phyloP scores from a whole-genome alignment of 768 basidiomycete species.

The Crucibulum laeve region DNA sequence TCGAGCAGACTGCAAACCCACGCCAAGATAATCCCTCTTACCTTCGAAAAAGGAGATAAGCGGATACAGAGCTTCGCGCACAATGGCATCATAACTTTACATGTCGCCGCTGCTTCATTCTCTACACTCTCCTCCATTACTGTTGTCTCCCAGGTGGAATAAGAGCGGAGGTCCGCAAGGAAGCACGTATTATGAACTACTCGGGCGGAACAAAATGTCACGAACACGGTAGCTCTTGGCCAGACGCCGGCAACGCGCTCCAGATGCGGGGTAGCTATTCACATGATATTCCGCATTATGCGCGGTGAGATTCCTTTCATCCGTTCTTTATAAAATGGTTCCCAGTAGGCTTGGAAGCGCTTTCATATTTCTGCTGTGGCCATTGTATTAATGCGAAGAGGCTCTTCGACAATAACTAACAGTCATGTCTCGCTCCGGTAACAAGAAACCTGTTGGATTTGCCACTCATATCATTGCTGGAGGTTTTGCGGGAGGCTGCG shows the following conservation, averaged over 20 bases:
- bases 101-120: not conserved
- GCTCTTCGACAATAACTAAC: not conserved
- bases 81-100: not conserved
- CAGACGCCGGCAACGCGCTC: no score
- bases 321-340: no score
- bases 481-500: constrained; percentile 89
- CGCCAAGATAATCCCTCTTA: no score
- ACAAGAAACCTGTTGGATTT: constrained; percentile 78
- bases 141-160: constrained; percentile 11
- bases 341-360: not conserved
- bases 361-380: no score
- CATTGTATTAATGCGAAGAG: no score
- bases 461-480: constrained; percentile 92
- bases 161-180: constrained; percentile 21
- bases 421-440: constrained; percentile 49
- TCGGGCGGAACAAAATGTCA: constrained; percentile 12
- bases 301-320: no score
- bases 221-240: no score
- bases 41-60: no score
- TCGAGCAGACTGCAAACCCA: no score
- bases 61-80: no score
- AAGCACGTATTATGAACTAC: not conserved
- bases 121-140: not conserved
- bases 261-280: constrained; percentile 19
- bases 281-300: constrained; percentile 20